Conservation (phyloP, 306 rosid species). For the Glycine tomentella region DNA sequence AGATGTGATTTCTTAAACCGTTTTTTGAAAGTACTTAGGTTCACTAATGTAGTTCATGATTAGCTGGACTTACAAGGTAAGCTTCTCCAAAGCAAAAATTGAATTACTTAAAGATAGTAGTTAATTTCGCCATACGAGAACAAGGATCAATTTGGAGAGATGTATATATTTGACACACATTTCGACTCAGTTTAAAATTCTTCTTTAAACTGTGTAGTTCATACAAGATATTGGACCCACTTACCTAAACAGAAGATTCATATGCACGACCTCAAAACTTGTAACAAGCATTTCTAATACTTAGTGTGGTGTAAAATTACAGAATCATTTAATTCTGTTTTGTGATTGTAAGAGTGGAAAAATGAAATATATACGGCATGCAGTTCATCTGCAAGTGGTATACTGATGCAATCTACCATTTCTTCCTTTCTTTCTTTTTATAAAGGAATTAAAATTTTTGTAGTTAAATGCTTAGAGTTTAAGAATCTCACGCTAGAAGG, state of each 20-base stretch:
- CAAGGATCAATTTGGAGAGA: background rate
- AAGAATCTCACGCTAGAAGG: background rate
- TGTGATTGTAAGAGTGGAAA: background rate
- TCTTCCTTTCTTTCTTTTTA: background rate
- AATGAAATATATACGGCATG: background rate
- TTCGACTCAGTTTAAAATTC: background rate
- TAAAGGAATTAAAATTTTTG: background rate
- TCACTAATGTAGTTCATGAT: conserved; percentile 13
- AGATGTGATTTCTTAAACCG: background rate
- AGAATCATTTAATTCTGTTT: background rate
- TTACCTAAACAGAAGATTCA: conserved; percentile 6
- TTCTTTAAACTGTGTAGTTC: conserved; percentile 2
- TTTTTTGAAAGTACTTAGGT: background rate
- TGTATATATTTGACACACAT: background rate
- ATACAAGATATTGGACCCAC: background rate
- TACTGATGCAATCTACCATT: conserved; percentile 35
- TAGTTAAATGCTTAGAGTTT: background rate
- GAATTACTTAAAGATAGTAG: background rate
- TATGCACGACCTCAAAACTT: conserved; percentile 5
- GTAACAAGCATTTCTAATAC: background rate
- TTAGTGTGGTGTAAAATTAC: background rate
- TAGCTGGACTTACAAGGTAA: conserved; percentile 4
- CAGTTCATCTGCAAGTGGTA: conserved; percentile 5
- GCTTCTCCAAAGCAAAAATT: background rate
- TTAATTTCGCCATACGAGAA: background rate